A percentile compares a stretch with the other conserved stretches of the same genome.
Conservation (phyloP, 2,329 filamentous ascomycete genomes). For the Fusarium tjaetaba region DNA sequence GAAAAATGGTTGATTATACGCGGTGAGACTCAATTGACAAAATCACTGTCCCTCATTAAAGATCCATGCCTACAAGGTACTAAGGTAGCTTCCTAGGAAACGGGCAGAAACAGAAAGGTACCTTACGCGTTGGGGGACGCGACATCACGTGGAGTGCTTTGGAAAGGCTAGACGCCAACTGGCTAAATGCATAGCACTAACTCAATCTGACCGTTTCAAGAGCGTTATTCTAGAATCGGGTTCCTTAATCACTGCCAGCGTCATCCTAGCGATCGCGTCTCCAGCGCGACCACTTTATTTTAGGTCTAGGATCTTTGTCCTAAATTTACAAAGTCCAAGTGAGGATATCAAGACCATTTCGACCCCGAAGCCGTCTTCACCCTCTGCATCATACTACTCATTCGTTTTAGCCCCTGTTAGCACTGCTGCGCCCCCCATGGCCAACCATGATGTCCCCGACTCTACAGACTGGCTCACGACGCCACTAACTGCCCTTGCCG, state of each 20-base stretch:
- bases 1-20: neutral
- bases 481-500: slow-evolving; percentile 70
- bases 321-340: neutral
- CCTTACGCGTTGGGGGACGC: slow-evolving; percentile 42
- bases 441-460: slow-evolving; percentile 66
- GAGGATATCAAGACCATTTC: neutral
- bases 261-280: slow-evolving; percentile 38
- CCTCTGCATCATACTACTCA: neutral
- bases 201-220: neutral
- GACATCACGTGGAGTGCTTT: slow-evolving; percentile 47
- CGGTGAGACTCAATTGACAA: slow-evolving; percentile 1
- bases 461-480: slow-evolving; percentile 88
- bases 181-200: neutral
- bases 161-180: neutral
- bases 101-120: neutral
- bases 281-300: slow-evolving; percentile 34
- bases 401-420: neutral
- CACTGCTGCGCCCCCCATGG: slow-evolving; percentile 38
- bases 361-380: neutral
- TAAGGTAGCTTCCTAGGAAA: neutral
- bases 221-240: slow-evolving; percentile 4
- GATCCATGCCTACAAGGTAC: neutral
- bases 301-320: slow-evolving; percentile 2
- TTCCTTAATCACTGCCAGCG: neutral
- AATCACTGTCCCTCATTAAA: slow-evolving; percentile 10